Percentiles rank a stretch among this genome's conserved stretches.
These are phyloP conservation scores for Hypsizygus marmoreus DNA, from an alignment of 768 basidiomycete species.

Conservation along the genomic window DNA sequence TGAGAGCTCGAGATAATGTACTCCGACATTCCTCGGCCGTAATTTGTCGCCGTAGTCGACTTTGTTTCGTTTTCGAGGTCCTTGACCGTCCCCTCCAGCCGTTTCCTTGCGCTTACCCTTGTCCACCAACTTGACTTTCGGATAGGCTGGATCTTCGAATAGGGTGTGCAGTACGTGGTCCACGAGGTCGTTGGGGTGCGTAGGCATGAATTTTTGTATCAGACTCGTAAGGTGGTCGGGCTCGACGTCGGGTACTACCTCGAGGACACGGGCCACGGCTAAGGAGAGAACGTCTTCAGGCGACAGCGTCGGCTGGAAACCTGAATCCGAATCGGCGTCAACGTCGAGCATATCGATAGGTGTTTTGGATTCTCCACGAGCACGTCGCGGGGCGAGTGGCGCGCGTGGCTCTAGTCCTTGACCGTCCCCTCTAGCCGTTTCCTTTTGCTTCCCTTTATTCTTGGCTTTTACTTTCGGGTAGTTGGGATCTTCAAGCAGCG, in stretches of 20 bases:
- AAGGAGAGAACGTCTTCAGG: no score
- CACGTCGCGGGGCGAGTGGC: no score
- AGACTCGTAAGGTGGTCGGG: slow-evolving; percentile 54
- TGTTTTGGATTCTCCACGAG: no score
- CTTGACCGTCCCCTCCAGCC: slow-evolving; percentile 32
- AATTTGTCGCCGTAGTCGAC: slow-evolving; percentile 57
- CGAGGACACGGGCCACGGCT: slow-evolving; percentile 55
- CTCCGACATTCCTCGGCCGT: slow-evolving; percentile 43
- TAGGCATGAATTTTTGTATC: slow-evolving; percentile 42
- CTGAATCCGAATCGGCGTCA: no score
- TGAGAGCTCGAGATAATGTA: slow-evolving; percentile 50
- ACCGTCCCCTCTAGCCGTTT: no score
- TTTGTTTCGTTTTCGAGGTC: slow-evolving; percentile 37
- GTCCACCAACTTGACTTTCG: slow-evolving; percentile 43
- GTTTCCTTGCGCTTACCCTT: slow-evolving; percentile 34
- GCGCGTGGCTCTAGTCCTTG: no score
- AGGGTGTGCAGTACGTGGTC: slow-evolving; percentile 60
- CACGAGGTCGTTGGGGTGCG: slow-evolving; percentile 42
- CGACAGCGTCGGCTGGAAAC: no score
- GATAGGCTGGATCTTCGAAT: slow-evolving; percentile 64
- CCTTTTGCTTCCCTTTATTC: no score
- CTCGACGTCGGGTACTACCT: slow-evolving; percentile 72
- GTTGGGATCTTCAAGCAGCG: no score
- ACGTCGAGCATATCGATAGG: no score
- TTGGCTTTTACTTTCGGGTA: no score